phyloP scores from a whole-genome alignment of 371 early-diverging fungal species.

The Rhizopus stolonifer region DNA sequence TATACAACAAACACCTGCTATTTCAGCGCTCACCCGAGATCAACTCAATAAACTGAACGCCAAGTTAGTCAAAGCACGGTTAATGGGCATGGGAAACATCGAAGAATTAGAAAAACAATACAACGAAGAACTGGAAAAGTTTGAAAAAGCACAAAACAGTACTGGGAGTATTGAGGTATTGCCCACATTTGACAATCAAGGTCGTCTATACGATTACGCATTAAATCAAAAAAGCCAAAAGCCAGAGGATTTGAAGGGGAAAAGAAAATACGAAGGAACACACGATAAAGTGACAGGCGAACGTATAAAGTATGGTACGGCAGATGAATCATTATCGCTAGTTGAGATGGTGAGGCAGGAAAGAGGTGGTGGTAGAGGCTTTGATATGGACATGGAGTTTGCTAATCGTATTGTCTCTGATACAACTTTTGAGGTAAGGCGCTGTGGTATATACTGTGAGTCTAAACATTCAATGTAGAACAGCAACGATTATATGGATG shows the following conservation, averaged over 20 bases:
- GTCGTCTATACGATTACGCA: slow-evolving; percentile 54
- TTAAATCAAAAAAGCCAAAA: slow-evolving; percentile 13
- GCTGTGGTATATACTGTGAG: background rate
- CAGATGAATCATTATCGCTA: slow-evolving; percentile 56
- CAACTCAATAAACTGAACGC: slow-evolving; percentile 89
- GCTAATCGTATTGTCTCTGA: slow-evolving; percentile 79
- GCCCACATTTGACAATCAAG: slow-evolving; percentile 68
- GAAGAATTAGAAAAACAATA: slow-evolving; percentile 72
- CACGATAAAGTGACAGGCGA: slow-evolving; percentile 62
- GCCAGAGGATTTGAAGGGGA: slow-evolving; percentile 33
- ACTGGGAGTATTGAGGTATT: slow-evolving; percentile 38
- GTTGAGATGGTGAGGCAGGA: slow-evolving; percentile 70
- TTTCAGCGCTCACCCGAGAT: slow-evolving; percentile 49
- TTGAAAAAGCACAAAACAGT: slow-evolving; percentile 27
- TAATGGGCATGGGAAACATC: slow-evolving; percentile 68
- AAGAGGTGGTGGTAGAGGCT: slow-evolving; percentile 52
- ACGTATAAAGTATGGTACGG: slow-evolving; percentile 54
- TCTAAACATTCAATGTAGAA: slow-evolving; percentile 39
- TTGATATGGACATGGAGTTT: slow-evolving; percentile 66
- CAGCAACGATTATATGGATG: slow-evolving; percentile 91
- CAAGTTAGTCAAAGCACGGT: slow-evolving; percentile 74
- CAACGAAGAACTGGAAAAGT: slow-evolving; percentile 45
- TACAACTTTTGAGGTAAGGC: slow-evolving; percentile 59
- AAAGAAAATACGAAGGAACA: slow-evolving; percentile 49
- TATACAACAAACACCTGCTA: slow-evolving; percentile 8